Conservation (phyloP, 2,329 filamentous ascomycete genomes). For the Aspergillus intermedius region DNA sequence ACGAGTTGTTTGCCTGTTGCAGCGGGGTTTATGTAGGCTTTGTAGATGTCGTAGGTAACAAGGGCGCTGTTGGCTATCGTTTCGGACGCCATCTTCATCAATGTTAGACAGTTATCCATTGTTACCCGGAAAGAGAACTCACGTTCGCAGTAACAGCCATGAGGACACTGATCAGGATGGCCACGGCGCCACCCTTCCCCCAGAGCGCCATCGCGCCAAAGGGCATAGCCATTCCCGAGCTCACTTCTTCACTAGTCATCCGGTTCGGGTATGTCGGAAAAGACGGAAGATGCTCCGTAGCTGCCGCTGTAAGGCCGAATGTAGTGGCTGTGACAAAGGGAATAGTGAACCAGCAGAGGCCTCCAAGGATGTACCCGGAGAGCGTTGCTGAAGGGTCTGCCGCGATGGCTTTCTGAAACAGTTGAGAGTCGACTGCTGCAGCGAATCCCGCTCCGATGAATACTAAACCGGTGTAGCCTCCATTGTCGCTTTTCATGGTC, state of each 20-base stretch:
- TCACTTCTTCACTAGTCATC: slow-evolving; percentile 67
- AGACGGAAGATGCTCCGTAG: slow-evolving; percentile 51
- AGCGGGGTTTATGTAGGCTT: slow-evolving; percentile 73
- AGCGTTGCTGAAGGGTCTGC: slow-evolving; percentile 78
- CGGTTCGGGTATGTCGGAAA: slow-evolving; percentile 52
- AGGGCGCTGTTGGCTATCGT: slow-evolving; percentile 56
- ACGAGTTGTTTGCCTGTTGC: slow-evolving; percentile 73
- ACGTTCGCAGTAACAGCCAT: slow-evolving; percentile 71
- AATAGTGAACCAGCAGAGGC: slow-evolving; percentile 86
- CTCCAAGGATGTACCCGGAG: slow-evolving; percentile 81
- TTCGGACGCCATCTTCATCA: slow-evolving; percentile 61
- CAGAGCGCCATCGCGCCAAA: slow-evolving; percentile 78
- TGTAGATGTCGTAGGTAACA: slow-evolving; percentile 81
- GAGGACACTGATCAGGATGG: slow-evolving; percentile 73
- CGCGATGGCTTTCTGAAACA: slow-evolving; percentile 66
- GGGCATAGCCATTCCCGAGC: slow-evolving; percentile 75
- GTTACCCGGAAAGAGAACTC: slow-evolving; percentile 64
- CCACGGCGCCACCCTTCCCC: slow-evolving; percentile 72
- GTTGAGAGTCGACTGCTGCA: too few species aligned
- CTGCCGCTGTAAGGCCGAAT: slow-evolving; percentile 74
- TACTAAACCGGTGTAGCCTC: slow-evolving; percentile 65
- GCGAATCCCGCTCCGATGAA: too few species aligned
- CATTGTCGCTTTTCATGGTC: slow-evolving; percentile 80
- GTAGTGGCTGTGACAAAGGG: slow-evolving; percentile 85
- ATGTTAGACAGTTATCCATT: too few species aligned